Conservation (phyloP, 805 yeast species). For the Wickerhamiella lipophila region DNA sequence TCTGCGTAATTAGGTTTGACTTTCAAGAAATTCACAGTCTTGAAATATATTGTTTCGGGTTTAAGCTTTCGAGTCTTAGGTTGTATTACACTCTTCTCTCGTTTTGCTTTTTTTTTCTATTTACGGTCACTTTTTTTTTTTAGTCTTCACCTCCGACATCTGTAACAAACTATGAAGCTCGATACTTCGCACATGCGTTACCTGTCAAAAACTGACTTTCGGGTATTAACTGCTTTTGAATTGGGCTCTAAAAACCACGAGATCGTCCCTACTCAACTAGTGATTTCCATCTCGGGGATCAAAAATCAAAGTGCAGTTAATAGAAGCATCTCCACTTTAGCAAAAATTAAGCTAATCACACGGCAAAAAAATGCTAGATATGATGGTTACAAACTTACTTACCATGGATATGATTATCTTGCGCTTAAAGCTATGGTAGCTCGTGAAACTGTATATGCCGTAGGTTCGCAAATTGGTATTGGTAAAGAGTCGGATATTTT, state of each 20-base stretch:
- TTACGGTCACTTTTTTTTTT: background rate
- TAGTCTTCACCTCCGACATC: background rate
- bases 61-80: too few relatives aligned
- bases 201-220: slow-evolving; percentile 78
- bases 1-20: background rate
- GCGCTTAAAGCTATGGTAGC: slow-evolving; percentile 77
- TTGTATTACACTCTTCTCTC: too few relatives aligned
- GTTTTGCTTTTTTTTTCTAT: background rate
- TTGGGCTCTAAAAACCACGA: slow-evolving; percentile 87
- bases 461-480: slow-evolving; percentile 84
- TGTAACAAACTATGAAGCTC: slow-evolving; percentile 50
- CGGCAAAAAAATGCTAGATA: slow-evolving; percentile 80
- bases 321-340: slow-evolving; percentile 69
- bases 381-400: slow-evolving; percentile 86
- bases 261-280: slow-evolving; percentile 79
- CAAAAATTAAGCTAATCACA: slow-evolving; percentile 68
- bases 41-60: background rate
- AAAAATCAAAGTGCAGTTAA: slow-evolving; percentile 65
- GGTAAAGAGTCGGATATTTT: slow-evolving; percentile 97
- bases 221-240: slow-evolving; percentile 72
- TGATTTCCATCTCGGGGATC: slow-evolving; percentile 66
- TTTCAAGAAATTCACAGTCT: background rate
- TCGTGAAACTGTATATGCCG: slow-evolving; percentile 56
- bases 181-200: slow-evolving; percentile 92
- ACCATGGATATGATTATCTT: slow-evolving; percentile 81